Evolutionary conservation across 2,329 filamentous ascomycete genomes (phyloP), one percentile per base, ranked within the genome.

Genomic region (Thermothelomyces thermophilus): DNA sequence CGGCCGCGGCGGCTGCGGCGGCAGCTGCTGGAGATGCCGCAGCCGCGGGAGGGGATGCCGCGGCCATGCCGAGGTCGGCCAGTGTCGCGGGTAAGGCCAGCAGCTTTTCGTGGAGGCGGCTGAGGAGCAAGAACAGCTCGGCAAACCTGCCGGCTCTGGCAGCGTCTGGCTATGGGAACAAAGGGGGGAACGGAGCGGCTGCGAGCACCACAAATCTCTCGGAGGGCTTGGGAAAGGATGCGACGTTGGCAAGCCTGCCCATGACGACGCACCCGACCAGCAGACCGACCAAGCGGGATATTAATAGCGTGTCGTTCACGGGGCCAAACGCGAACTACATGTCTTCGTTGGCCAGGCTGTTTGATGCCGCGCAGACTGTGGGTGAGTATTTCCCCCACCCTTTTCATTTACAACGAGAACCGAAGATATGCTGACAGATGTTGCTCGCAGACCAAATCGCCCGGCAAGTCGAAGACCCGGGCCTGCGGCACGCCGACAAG

Each of bases 401-500:
- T 39, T 4, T 17, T 10, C 19, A 3, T 39, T 22, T 13, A 17
- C n/a, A n/a, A 14, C 4, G 14, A 3, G 10, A 0, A 4, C 5
- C 6, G 7, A 13, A 13, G 13, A 40, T 16, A 3, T 45, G 14
- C 40, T 42, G 47, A 35, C 62, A 70, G 51, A 70, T 56, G 24
- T 9, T 22, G 19, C 3, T 20, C 1, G 34, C 60, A 95, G 90
- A 96, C 74, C 88, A 94, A 80, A 91, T 97, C 66, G 89, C 90
- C 46, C 86, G 91, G 58, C 91, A 96, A 73, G 90, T 96, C 41
- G 91, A 96, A 65, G 91, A 97, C 64, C 91, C 91, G 5, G 91
- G 91, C 9, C 78, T 97, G 48, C 87, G 87, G 59, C 88, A 93
- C 68, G 90, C 89, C 16, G 91, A 90, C 60, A 90, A 89, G 62